Evolutionary conservation across 306 rosid species (phyloP).

Genomic region (Begonia fuchsioides): DNA sequence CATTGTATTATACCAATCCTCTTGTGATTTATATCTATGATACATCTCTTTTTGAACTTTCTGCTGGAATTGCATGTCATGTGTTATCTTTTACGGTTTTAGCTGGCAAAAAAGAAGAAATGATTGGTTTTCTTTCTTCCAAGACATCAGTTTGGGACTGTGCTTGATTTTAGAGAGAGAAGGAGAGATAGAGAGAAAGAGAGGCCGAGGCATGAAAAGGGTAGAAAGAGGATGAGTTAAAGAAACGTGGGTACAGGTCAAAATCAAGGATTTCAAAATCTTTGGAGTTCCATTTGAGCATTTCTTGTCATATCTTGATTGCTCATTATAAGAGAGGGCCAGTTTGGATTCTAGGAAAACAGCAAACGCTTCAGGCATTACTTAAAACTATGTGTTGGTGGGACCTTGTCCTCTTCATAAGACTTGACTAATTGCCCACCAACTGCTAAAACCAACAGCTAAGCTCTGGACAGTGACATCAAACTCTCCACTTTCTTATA

Average conservation of each 20-base stretch:
- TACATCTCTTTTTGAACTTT: too few species aligned
- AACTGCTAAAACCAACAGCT: background rate
- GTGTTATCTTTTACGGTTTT: too few species aligned
- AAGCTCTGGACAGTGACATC: background rate
- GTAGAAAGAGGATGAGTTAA: constrained; percentile 2
- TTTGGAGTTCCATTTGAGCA: constrained; percentile 44
- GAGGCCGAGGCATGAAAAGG: constrained; percentile 1
- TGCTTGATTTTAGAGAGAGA: too few species aligned
- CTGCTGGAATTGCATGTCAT: too few species aligned
- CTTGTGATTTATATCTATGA: too few species aligned
- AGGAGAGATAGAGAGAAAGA: too few species aligned
- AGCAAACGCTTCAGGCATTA: constrained; percentile 23
- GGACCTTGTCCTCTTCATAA: constrained; percentile 1
- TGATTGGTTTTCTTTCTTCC: too few species aligned
- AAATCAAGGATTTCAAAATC: constrained; percentile 33
- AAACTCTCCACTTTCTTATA: background rate
- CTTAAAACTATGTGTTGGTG: constrained; percentile 13
- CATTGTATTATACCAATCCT: too few species aligned
- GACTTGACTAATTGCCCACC: background rate
- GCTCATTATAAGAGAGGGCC: constrained; percentile 17
- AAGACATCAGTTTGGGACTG: too few species aligned
- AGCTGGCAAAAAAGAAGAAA: too few species aligned
- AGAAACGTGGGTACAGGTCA: constrained; percentile 40
- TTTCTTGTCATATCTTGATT: constrained; percentile 31
- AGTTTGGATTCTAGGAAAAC: constrained; percentile 28